Conservation (phyloP, 257 asterid species). For the Salvia splendens region DNA sequence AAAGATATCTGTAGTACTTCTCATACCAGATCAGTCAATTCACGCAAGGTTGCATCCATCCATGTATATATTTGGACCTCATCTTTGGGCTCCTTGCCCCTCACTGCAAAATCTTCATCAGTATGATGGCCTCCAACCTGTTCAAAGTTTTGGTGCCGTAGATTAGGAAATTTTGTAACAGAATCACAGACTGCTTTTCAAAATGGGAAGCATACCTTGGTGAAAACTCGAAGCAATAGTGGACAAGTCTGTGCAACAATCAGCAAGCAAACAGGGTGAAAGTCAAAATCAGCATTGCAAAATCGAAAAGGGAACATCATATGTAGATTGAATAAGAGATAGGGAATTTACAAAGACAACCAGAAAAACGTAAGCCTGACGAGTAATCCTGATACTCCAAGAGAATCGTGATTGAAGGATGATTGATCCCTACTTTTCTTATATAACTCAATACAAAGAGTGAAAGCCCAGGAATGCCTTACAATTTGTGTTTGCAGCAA, state of each 20-base stretch:
- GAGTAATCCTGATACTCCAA: background rate
- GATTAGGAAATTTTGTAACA: too few relatives aligned
- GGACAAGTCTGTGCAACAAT: slow-evolving; percentile 68
- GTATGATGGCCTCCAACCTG: slow-evolving; percentile 92
- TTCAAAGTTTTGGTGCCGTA: slow-evolving; percentile 1
- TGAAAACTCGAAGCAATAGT: slow-evolving; percentile 79
- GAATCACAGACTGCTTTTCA: background rate
- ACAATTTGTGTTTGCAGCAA: background rate
- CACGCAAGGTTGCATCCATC: slow-evolving; percentile 99
- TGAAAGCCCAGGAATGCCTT: background rate
- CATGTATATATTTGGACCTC: slow-evolving; percentile 98
- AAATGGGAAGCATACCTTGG: slow-evolving; percentile 58
- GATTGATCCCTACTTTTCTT: background rate
- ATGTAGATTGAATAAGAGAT: background rate
- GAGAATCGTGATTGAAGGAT: background rate
- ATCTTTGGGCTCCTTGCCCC: slow-evolving; percentile 99
- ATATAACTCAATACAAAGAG: background rate
- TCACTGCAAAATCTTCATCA: slow-evolving; percentile 80
- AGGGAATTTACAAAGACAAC: background rate
- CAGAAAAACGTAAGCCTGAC: background rate
- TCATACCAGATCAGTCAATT: slow-evolving; percentile 94
- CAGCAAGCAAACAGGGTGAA: slow-evolving; percentile 13
- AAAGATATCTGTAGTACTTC: background rate
- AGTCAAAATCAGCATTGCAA: background rate
- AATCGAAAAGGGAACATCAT: background rate